Conservation (phyloP, 2,329 filamentous ascomycete genomes). For the Penicillium sp. region DNA sequence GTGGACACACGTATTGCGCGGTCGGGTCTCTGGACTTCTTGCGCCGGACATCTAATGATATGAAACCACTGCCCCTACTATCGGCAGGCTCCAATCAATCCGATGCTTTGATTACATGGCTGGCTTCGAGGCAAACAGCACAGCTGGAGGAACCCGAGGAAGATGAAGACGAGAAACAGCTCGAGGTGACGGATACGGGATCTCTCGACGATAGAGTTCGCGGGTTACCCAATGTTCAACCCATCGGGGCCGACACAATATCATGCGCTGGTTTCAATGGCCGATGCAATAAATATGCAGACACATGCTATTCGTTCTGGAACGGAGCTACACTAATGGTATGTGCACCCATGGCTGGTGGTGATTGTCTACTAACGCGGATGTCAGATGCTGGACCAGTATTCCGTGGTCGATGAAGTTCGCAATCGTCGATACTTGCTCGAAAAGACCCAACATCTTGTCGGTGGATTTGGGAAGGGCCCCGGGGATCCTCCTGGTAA, state of each 20-base stretch:
- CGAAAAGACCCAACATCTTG: constrained; percentile 78
- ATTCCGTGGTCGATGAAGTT: constrained; percentile 56
- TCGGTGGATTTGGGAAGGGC: constrained; percentile 77
- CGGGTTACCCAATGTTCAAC: constrained; percentile 26
- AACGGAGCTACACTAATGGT: constrained; percentile 63
- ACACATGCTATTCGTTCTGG: constrained; percentile 98
- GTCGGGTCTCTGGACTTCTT: constrained; percentile 74
- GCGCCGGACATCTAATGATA: constrained; percentile 54
- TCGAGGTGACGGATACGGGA: constrained; percentile 5
- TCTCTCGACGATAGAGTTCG: constrained; percentile 26
- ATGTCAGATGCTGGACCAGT: constrained; percentile 56
- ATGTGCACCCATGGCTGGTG: constrained; percentile 21
- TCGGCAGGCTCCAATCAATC: constrained; percentile 29
- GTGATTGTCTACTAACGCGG: constrained; percentile 18
- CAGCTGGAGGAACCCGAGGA: constrained; percentile 43
- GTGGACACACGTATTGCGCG: constrained; percentile 88
- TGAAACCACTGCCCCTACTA: constrained; percentile 20
- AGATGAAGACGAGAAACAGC: constrained; percentile 11
- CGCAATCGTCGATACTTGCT: constrained; percentile 75
- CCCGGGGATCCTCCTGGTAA: constrained; percentile 65
- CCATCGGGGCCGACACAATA: constrained; percentile 31
- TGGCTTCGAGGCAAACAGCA: constrained; percentile 62
- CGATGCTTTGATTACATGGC: constrained; percentile 51
- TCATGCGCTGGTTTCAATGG: constrained; percentile 78
- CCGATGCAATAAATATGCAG: constrained; percentile 82